Evolutionary conservation across 805 yeast genomes (phyloP).

Genomic region (Yarrowia yakushimensis): DNA sequence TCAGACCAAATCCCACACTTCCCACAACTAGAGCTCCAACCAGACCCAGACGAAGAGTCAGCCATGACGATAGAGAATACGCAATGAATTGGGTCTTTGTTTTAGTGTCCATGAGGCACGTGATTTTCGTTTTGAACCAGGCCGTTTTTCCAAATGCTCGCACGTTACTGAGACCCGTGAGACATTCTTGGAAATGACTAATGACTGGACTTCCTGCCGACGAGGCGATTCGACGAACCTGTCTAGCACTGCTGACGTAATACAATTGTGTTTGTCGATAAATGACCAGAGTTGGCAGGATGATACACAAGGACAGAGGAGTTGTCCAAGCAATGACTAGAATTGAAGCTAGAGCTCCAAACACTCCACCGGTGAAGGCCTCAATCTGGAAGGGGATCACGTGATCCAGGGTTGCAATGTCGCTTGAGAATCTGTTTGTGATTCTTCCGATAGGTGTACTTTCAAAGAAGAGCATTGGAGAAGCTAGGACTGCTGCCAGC

Average conservation of each 20-base stretch:
- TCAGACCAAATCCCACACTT: conserved; percentile 28
- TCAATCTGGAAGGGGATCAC: conserved; percentile 44
- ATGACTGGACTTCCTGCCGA: conserved; percentile 71
- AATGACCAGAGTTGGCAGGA: conserved; percentile 60
- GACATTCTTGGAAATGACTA: conserved; percentile 77
- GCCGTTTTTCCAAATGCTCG: conserved; percentile 67
- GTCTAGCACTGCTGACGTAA: conserved; percentile 69
- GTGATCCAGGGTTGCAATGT: conserved; percentile 84
- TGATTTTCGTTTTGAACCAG: conserved; percentile 54
- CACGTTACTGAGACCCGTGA: conserved; percentile 73
- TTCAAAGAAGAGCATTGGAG: conserved; percentile 94
- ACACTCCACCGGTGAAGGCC: conserved; percentile 38
- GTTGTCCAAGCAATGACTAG: conserved; percentile 79
- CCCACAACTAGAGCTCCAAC: conserved; percentile 26
- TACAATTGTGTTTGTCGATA: conserved; percentile 69
- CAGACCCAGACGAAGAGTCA: conserved; percentile 47
- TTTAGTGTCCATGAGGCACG: conserved; percentile 55
- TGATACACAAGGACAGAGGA: conserved; percentile 74
- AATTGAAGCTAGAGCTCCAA: conserved; percentile 55
- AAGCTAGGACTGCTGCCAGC: conserved; percentile 69
- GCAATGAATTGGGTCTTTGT: conserved; percentile 81
- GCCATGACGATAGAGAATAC: conserved; percentile 84
- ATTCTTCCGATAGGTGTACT: conserved; percentile 93
- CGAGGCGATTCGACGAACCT: conserved; percentile 68
- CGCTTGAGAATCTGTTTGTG: conserved; percentile 84